Percentiles rank a stretch among this genome's conserved stretches.
Evolutionary conservation across 1,284 basidiomycete genomes (phyloP).

Genomic region (Fomitopsis palustris): DNA sequence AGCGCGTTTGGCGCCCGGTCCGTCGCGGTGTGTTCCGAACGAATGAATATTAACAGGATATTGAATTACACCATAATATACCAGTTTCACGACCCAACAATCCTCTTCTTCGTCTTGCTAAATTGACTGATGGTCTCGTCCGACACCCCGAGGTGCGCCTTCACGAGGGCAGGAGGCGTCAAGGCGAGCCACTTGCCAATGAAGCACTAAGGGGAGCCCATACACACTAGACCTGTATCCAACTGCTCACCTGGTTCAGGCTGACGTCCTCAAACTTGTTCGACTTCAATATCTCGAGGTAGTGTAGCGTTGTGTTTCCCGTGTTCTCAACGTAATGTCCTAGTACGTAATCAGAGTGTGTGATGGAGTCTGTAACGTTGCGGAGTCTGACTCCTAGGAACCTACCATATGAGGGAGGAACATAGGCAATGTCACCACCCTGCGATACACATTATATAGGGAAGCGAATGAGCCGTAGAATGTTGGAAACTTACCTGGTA

Average conservation of each 20-base stretch:
- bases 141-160: conserved; percentile 34
- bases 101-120: conserved; percentile 31
- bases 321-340: conserved; percentile 72
- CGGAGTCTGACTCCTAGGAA: conserved; percentile 4
- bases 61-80: conserved; percentile 35
- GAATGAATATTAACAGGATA: conserved; percentile 57
- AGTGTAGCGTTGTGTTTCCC: conserved; percentile 55
- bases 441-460: no score
- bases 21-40: conserved; percentile 21
- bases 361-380: conserved; percentile 7
- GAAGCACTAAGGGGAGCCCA: neutral
- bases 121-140: conserved; percentile 31
- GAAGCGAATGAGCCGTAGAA: neutral
- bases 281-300: conserved; percentile 62
- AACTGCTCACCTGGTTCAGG: conserved; percentile 23
- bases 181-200: conserved; percentile 37
- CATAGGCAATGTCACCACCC: conserved; percentile 58
- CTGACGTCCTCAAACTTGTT: conserved; percentile 28
- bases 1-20: no score
- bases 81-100: conserved; percentile 17
- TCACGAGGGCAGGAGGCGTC: conserved; percentile 37
- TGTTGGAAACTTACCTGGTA: conserved; percentile 54
- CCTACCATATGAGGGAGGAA: conserved; percentile 47
- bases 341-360: conserved; percentile 18
- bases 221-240: neutral